Conservation (phyloP, 257 asterid genomes). For the Solanum paucissectum region DNA sequence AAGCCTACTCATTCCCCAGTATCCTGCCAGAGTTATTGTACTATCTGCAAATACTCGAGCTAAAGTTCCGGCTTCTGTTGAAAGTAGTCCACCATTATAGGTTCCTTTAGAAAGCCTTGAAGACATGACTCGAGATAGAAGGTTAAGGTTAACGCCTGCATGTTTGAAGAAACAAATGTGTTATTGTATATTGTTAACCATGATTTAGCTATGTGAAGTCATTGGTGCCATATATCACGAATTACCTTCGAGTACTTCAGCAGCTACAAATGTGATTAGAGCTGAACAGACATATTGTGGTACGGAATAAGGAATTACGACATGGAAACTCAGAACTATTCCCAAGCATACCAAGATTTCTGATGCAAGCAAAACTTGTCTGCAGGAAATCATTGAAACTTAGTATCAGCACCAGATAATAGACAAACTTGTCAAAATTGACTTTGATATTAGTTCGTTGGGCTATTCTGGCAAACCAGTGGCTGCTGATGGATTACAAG, state of each 20-base stretch:
- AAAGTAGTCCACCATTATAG: conserved; percentile 75
- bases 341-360: conserved; percentile 84
- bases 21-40: conserved; percentile 82
- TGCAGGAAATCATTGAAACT: conserved; percentile 16
- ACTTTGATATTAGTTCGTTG: background rate
- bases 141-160: conserved; percentile 66
- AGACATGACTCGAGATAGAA: conserved; percentile 89
- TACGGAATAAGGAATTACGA: conserved; percentile 50
- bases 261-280: conserved; percentile 88
- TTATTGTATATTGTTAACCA: background rate
- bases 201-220: background rate
- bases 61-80: conserved; percentile 88
- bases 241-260: conserved; percentile 92
- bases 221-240: background rate
- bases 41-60: conserved; percentile 91
- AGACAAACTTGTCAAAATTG: background rate
- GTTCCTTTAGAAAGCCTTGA: conserved; percentile 94
- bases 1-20: conserved; percentile 52
- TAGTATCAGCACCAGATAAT: background rate
- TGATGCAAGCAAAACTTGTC: conserved; percentile 88
- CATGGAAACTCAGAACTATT: conserved; percentile 72
- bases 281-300: conserved; percentile 83
- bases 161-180: background rate
- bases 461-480: background rate
- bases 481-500: background rate